Percentiles rank a stretch among this genome's conserved stretches.
phyloP scores from a whole-genome alignment of 1,139 yeast species.

The Maudiozyma humilis region DNA sequence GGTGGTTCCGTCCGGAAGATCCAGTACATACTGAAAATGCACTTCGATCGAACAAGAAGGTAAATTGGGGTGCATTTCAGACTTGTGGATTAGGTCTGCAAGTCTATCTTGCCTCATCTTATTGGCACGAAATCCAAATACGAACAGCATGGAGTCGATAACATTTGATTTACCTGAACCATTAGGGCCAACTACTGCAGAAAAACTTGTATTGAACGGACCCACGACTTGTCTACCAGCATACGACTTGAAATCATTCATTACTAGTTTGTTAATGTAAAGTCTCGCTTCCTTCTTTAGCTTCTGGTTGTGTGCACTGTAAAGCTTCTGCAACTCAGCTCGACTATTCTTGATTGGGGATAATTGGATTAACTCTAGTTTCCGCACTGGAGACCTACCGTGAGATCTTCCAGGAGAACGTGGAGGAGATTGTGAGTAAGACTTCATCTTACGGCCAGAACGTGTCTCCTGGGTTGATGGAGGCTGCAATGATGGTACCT shows the following conservation, averaged over 20 bases:
- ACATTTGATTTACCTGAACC: conserved; percentile 98
- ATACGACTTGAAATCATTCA: conserved; percentile 87
- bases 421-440: conserved; percentile 31
- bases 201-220: conserved; percentile 86
- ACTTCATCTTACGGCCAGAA: conserved; percentile 22
- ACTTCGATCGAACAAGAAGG: conserved; percentile 85
- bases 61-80: conserved; percentile 59
- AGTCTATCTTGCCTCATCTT: conserved; percentile 95
- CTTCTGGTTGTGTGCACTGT: conserved; percentile 23
- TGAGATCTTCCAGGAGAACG: conserved; percentile 35
- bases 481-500: conserved; percentile 19
- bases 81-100: conserved; percentile 83
- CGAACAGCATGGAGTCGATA: conserved; percentile 90
- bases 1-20: conserved; percentile 41
- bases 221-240: conserved; percentile 94
- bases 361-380: conserved; percentile 34
- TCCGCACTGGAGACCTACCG: conserved; percentile 32
- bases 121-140: conserved; percentile 92
- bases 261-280: conserved; percentile 63
- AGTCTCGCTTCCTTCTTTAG: conserved; percentile 37
- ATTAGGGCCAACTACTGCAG: conserved; percentile 98
- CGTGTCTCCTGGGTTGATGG: conserved; percentile 14
- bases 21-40: conserved; percentile 75
- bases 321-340: conserved; percentile 28
- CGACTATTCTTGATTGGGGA: conserved; percentile 35